phyloP scores from a whole-genome alignment of 1,284 basidiomycete species.

The Lignosus rhinocerotis region DNA sequence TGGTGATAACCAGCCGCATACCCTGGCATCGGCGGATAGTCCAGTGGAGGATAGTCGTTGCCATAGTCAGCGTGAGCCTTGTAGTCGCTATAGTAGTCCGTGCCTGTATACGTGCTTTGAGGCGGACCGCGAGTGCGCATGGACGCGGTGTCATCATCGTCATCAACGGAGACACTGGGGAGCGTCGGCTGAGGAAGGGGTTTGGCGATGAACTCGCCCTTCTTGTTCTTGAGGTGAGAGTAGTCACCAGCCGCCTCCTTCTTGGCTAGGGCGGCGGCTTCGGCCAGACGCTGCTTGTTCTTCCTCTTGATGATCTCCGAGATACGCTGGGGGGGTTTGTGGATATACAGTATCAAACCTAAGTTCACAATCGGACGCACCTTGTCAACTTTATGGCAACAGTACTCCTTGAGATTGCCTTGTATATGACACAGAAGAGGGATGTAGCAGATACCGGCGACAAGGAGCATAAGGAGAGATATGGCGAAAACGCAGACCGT shows the following conservation, averaged over 20 bases:
- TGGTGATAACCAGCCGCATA: constrained; percentile 44
- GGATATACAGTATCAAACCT: neutral
- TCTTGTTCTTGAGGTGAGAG: constrained; percentile 92
- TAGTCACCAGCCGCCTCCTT: constrained; percentile 90
- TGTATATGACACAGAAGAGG: constrained; percentile 94
- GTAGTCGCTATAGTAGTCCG: constrained; percentile 56
- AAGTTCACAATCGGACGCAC: constrained; percentile 38
- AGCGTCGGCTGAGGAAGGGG: constrained; percentile 95
- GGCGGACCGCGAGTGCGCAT: constrained; percentile 57
- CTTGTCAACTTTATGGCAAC: constrained; percentile 99
- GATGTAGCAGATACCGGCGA: constrained; percentile 88
- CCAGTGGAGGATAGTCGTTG: constrained; percentile 42
- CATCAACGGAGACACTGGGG: constrained; percentile 87
- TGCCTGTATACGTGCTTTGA: constrained; percentile 52
- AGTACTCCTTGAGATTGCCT: constrained; percentile 97
- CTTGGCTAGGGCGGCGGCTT: constrained; percentile 82
- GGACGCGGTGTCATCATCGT: constrained; percentile 70
- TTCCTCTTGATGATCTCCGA: constrained; percentile 90
- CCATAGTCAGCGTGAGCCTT: constrained; percentile 33
- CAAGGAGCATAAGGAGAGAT: constrained; percentile 78
- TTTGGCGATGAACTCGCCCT: constrained; percentile 79
- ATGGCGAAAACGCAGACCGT: constrained; percentile 88
- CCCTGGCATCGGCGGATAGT: constrained; percentile 65
- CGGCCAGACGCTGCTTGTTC: constrained; percentile 83
- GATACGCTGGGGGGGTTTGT: constrained; percentile 63